Conservation (phyloP, 768 basidiomycete species). For the Leccinum fibrillosum region DNA sequence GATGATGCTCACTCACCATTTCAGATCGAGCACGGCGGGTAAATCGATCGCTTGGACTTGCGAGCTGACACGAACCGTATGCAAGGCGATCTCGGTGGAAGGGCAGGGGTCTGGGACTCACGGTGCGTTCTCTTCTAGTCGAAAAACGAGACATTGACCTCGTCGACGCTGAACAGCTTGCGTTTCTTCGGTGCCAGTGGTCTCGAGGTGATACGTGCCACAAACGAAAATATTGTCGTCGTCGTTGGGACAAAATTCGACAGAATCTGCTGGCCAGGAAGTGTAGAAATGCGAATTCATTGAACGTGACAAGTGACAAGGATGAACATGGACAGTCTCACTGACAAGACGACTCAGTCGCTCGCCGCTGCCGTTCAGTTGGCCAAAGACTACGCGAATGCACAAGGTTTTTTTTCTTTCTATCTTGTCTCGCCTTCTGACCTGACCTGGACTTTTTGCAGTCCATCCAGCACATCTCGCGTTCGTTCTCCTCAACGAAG, state of each 20-base stretch:
- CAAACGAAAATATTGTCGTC: conserved; percentile 66
- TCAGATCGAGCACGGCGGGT: conserved; percentile 89
- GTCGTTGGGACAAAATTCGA: conserved; percentile 85
- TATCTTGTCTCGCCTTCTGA: neutral
- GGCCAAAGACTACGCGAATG: conserved; percentile 81
- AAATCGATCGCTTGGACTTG: conserved; percentile 67
- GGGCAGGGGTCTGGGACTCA: conserved; percentile 25
- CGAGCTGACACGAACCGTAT: conserved; percentile 33
- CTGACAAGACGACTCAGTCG: conserved; percentile 76
- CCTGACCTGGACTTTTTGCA: conserved; percentile 23
- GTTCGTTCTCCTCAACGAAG: conserved; percentile 75
- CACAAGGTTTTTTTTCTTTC: conserved; percentile 50
- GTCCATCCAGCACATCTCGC: conserved; percentile 85
- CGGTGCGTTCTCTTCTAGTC: conserved; percentile 37
- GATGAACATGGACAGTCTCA: conserved; percentile 67
- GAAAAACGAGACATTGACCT: conserved; percentile 75
- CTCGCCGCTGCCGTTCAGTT: conserved; percentile 71
- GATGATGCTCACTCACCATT: conserved; percentile 62
- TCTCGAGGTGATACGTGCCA: conserved; percentile 85
- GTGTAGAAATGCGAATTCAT: conserved; percentile 50
- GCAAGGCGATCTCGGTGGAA: neutral
- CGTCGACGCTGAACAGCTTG: conserved; percentile 40
- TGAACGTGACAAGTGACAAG: conserved; percentile 7
- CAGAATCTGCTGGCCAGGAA: conserved; percentile 79
- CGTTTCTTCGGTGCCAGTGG: conserved; percentile 13